A percentile compares a stretch with the other conserved stretches of the same genome.
These are phyloP conservation scores for Leccinum huronense DNA, from an alignment of 1,284 basidiomycete genomes.

Conservation along the genomic window DNA sequence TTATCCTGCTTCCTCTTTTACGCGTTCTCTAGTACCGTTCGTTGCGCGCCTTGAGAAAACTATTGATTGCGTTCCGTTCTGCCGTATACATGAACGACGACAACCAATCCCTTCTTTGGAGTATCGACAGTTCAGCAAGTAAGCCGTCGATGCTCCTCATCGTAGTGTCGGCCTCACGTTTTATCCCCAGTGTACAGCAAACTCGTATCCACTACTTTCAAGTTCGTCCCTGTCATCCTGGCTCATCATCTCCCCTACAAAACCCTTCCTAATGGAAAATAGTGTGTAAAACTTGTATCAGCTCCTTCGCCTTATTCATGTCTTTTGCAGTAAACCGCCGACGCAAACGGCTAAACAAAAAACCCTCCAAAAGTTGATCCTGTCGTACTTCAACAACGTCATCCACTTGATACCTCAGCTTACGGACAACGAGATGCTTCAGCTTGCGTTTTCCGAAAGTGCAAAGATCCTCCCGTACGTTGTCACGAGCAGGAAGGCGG, in stretches of 20 bases:
- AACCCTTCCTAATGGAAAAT: slow-evolving; percentile 76
- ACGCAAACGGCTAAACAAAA: slow-evolving; percentile 72
- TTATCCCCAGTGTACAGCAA: slow-evolving; percentile 80
- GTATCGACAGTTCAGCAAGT: slow-evolving; percentile 75
- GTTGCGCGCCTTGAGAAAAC: slow-evolving; percentile 78
- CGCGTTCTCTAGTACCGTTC: slow-evolving; percentile 70
- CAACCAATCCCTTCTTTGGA: slow-evolving; percentile 73
- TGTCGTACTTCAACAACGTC: slow-evolving; percentile 87
- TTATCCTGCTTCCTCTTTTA: slow-evolving; percentile 1
- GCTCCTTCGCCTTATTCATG: background rate
- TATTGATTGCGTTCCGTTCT: slow-evolving; percentile 86
- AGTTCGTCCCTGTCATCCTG: slow-evolving; percentile 90
- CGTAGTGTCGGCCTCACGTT: slow-evolving; percentile 7
- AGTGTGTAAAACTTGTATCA: slow-evolving; percentile 52
- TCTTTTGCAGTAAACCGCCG: slow-evolving; percentile 62
- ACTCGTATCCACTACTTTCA: slow-evolving; percentile 82
- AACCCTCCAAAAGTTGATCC: slow-evolving; percentile 83
- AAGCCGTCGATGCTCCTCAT: background rate
- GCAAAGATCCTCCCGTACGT: slow-evolving; percentile 87
- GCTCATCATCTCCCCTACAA: slow-evolving; percentile 88
- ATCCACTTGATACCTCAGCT: slow-evolving; percentile 79
- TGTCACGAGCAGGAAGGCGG: slow-evolving; percentile 76
- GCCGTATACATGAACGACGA: slow-evolving; percentile 90
- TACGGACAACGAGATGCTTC: slow-evolving; percentile 65
- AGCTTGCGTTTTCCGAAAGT: slow-evolving; percentile 78